phyloP scores from a whole-genome alignment of 2,329 filamentous ascomycete species.

The Lecanicillium sp. region DNA sequence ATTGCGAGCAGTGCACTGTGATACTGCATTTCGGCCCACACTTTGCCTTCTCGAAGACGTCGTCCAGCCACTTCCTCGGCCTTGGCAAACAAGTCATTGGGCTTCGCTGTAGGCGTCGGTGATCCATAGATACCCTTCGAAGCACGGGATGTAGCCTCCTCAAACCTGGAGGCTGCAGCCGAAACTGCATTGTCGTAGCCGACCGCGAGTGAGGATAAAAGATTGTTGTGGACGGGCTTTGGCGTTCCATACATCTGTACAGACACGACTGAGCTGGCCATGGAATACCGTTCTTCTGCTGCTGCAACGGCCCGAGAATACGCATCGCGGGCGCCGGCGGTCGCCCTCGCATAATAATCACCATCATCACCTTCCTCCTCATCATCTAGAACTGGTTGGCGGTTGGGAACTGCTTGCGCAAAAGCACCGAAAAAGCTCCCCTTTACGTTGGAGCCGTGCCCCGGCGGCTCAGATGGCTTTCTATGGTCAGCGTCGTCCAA shows the following conservation, averaged over 20 bases:
- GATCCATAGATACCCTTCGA: slow-evolving; percentile 39
- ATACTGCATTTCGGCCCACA: slow-evolving; percentile 64
- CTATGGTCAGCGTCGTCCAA: not conserved
- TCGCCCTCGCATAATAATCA: slow-evolving; percentile 23
- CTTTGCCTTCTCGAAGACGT: slow-evolving; percentile 61
- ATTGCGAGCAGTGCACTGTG: slow-evolving; percentile 59
- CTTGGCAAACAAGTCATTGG: slow-evolving; percentile 32
- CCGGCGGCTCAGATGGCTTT: not conserved
- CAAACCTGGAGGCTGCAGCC: slow-evolving; percentile 52
- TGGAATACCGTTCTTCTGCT: slow-evolving; percentile 61
- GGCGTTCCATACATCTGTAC: slow-evolving; percentile 60
- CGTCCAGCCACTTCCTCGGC: slow-evolving; percentile 61
- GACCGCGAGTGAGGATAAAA: slow-evolving; percentile 59
- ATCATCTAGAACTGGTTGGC: slow-evolving; percentile 41
- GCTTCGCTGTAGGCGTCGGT: slow-evolving; percentile 31
- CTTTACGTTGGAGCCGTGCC: slow-evolving; percentile 26
- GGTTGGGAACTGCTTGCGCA: slow-evolving; percentile 40
- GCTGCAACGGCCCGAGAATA: slow-evolving; percentile 59
- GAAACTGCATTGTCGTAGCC: slow-evolving; percentile 60
- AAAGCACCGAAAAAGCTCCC: slow-evolving; percentile 42
- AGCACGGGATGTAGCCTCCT: slow-evolving; percentile 46
- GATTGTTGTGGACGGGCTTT: slow-evolving; percentile 60
- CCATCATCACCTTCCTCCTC: slow-evolving; percentile 17
- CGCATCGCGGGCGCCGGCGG: slow-evolving; percentile 41
- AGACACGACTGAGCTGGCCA: slow-evolving; percentile 60